Evolutionary conservation across 768 basidiomycete species (phyloP).

Genomic region (Exidia glandulosa): DNA sequence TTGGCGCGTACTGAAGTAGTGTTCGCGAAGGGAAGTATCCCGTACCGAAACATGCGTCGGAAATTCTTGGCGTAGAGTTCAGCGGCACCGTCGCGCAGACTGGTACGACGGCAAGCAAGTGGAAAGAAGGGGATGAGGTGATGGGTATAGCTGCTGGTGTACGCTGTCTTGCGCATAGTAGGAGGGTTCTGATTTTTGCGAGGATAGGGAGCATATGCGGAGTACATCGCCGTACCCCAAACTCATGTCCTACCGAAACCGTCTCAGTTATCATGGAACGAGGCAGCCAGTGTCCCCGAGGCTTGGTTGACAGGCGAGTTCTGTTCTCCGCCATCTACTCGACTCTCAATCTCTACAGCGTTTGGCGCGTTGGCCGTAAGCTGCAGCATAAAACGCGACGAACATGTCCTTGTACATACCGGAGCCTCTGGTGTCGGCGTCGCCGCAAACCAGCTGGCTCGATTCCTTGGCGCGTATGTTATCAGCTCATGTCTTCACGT

Average conservation of each 20-base stretch:
- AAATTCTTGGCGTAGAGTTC: constrained; percentile 31
- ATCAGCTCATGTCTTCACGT: not conserved
- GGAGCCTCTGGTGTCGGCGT: constrained; percentile 28
- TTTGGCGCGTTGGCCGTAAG: constrained; percentile 29
- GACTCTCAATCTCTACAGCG: constrained; percentile 11
- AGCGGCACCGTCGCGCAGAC: constrained; percentile 21
- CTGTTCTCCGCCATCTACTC: not conserved
- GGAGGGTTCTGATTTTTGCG: too few relatives aligned
- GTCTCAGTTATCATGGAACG: constrained; percentile 22
- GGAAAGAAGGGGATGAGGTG: too few relatives aligned
- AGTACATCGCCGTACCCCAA: not conserved
- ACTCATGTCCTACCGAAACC: constrained; percentile 22
- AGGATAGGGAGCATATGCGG: too few relatives aligned
- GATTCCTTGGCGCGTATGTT: constrained; percentile 6
- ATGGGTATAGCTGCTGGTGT: too few relatives aligned
- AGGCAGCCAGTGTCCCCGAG: constrained; percentile 31
- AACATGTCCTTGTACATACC: constrained; percentile 31
- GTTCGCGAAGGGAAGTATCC: constrained; percentile 24
- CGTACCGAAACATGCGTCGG: constrained; percentile 23
- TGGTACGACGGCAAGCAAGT: constrained; percentile 19
- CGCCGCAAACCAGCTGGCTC: constrained; percentile 25
- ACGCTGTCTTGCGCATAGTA: too few relatives aligned
- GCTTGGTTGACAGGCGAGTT: constrained; percentile 30
- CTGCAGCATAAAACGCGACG: constrained; percentile 24
- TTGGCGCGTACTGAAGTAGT: not conserved